A percentile compares a stretch with the other conserved stretches of the same genome.
Evolutionary conservation across 768 basidiomycete genomes (phyloP).

Genomic region (button mushroom (Agaricus bisporus)): DNA sequence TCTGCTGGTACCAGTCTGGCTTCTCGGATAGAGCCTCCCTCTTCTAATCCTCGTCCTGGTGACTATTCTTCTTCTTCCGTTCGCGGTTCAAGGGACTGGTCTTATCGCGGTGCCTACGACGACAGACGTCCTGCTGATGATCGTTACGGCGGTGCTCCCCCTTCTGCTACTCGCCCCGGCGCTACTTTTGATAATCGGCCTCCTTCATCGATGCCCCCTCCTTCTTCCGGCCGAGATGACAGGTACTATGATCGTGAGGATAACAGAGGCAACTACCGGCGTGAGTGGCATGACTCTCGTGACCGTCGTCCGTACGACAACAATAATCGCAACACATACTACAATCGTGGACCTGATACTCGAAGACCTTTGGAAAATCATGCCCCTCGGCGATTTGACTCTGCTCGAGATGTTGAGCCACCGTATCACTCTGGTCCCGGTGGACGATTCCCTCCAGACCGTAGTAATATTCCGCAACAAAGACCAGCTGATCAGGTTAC

Average conservation of each 20-base stretch:
- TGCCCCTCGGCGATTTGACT: constrained; percentile 4
- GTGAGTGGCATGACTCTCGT: constrained; percentile 12
- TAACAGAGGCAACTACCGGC: constrained; percentile 6
- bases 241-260: constrained; percentile 10
- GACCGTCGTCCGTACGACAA: constrained; percentile 11
- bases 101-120: constrained; percentile 3
- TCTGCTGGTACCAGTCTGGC: neutral
- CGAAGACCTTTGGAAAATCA: constrained; percentile 3
- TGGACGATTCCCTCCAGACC: neutral
- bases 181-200: constrained; percentile 4
- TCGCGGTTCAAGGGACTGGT: constrained; percentile 3
- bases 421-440: neutral
- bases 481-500: neutral
- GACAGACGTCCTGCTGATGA: constrained; percentile 6
- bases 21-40: neutral
- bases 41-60: neutral
- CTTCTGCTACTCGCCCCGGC: neutral
- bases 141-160: neutral
- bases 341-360: constrained; percentile 2
- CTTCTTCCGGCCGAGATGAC: constrained; percentile 4
- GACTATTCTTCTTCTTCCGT: constrained; percentile 4
- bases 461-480: neutral
- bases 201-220: constrained; percentile 7
- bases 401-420: neutral
- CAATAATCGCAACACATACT: neutral